phyloP scores from a whole-genome alignment of 2,329 filamentous ascomycete genomes.

The Stemphylium lycopersici region DNA sequence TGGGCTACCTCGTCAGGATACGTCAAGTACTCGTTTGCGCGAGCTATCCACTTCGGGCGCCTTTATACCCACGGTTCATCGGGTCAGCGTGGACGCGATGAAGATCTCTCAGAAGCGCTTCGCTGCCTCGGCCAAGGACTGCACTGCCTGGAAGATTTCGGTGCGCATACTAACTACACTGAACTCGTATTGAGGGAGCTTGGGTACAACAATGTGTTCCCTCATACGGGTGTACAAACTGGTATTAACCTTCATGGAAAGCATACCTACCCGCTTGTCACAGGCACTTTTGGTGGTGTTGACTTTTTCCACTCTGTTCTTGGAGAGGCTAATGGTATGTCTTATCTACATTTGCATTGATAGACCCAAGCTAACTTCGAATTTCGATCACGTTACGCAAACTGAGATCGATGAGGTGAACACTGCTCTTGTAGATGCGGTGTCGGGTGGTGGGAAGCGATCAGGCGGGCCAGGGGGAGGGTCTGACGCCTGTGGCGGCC shows the following conservation, averaged over 20 bases:
- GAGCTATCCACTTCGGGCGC: conserved; percentile 57
- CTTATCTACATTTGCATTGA: too few relatives aligned
- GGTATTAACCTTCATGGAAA: conserved; percentile 55
- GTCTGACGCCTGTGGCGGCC: conserved; percentile 40
- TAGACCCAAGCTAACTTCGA: too few relatives aligned
- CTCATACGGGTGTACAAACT: conserved; percentile 57
- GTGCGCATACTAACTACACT: conserved; percentile 62
- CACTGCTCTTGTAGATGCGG: conserved; percentile 51
- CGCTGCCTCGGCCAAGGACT: conserved; percentile 59
- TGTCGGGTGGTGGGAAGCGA: conserved; percentile 32
- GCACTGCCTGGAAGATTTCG: conserved; percentile 62
- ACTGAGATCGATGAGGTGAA: conserved; percentile 57
- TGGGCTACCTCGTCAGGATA: conserved; percentile 93
- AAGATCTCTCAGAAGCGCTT: conserved; percentile 57
- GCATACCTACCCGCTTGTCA: conserved; percentile 59
- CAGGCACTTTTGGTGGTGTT: conserved; percentile 61
- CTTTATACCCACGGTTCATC: conserved; percentile 54
- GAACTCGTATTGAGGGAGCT: conserved; percentile 60
- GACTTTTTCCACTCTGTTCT: conserved; percentile 59
- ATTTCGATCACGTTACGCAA: conserved; percentile 53
- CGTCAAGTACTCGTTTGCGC: conserved; percentile 60
- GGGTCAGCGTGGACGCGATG: conserved; percentile 49
- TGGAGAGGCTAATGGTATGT: conserved; percentile 52
- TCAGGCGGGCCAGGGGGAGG: conserved; percentile 38
- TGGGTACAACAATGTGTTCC: conserved; percentile 59